Evolutionary conservation across 371 early-diverging fungal species (phyloP), one percentile per base, ranked within the genome.

Genomic region (Mucor racemosus): DNA sequence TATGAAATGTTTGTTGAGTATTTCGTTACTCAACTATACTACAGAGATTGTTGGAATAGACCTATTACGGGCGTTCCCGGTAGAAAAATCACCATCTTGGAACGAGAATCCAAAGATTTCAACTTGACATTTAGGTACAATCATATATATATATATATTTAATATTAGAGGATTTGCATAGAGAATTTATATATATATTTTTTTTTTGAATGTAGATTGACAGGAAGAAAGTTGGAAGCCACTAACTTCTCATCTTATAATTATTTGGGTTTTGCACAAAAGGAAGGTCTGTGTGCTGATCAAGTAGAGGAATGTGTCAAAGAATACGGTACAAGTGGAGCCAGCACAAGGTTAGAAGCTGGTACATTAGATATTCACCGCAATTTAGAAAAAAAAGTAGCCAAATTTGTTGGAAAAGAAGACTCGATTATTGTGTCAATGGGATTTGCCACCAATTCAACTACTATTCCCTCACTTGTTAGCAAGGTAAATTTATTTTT

Each of bases 381-480:
- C 13, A 88, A 96, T 71, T 84, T 97, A 17, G 99, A 99, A 81
- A 85, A 81, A 13, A 84, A 94, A 57, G 94, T 99, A 5, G 99
- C 99, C 5, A 83, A 91, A 7, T 99, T 99, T 79, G 84, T 99
- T 42, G 95, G 99, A 42, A 86, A 94, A 71, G 98, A 99, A 80
- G 94, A 92, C 63, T 92, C 98, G 38, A 92, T 99, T 69, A 86
- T 98, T 56, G 93, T 97, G 62, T 91, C 93, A 36, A 99, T 99
- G 99, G 99, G 99, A 10, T 99, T 97, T 77, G 99, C 99, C 11
- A 99, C 99, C 68, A 99, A 99, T 78, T 92, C 97, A n/a, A 95
- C 97, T 17, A 94, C 93, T 19, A 88, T 99, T 63, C 99, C 99
- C 40, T 90, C 95, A 35, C 82, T 99, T 34, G 94, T 95, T 26